Base-by-base conservation (phyloP, 345 rosid species). In the Populus euphratica region DNA sequence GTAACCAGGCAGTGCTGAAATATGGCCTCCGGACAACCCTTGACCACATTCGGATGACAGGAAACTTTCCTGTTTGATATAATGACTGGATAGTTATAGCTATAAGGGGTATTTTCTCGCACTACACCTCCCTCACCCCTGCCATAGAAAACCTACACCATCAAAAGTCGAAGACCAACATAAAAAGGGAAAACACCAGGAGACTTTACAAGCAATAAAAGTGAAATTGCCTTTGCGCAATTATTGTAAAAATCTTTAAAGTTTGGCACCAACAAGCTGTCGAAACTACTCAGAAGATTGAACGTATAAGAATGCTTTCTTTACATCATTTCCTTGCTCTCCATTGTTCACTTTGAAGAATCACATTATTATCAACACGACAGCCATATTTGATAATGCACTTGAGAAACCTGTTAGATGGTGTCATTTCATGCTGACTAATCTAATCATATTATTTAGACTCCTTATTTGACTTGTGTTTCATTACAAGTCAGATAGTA, bases 41-140 rank as follows among this genome's bases (percentile, higher is more conserved):
- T n/a, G 97, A 91, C 33, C 99, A 96, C 78, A 94, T 96, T 36
- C 83, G 67, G 77, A 71, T 92, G 84, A 96, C 99, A 0, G 94
- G 97, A 79, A 85, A 83, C 80, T 96, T 91, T 81, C 99, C 98
- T 23, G 35, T 50, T 31, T 95, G 90, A 92, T 52, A 52, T 50
- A 52, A 69, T 59, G 67, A 61, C 69, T 59, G 68, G 20, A 44
- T 20, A 72, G 16, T 44, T 44, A 23, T 12, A 66, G 59, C 52
- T 49, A 65, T 38, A 18, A 49, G 18, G 27, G 44, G 47, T 68
- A 8, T 68, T 68, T 68, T 35, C 38, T 38, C 29, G 7, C 31
- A 54, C 13, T 67, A 65, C 20, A 27, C 59, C 74, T 23, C 59
- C 74, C 56, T 12, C 11, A 29, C 8, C 23, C 10, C 63, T n/a